These are phyloP conservation scores for Lactifluus piperatus DNA, from an alignment of 768 basidiomycete genomes.

Conservation along the genomic window DNA sequence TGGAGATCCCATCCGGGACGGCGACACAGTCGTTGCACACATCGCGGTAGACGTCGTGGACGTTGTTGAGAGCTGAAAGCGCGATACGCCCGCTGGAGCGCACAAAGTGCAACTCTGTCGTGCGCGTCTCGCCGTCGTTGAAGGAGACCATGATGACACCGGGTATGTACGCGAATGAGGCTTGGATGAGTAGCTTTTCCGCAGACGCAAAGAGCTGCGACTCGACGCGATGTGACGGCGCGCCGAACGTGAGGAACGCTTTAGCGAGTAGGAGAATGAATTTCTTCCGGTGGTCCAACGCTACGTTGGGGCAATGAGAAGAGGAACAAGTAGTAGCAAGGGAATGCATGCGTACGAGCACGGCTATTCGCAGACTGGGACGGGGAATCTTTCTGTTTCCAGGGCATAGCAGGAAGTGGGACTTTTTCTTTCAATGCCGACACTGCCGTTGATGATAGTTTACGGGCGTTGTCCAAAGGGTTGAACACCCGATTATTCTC, in stretches of 20 bases:
- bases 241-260: slow-evolving; percentile 84
- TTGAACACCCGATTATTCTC: not conserved
- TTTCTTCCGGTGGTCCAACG: slow-evolving; percentile 32
- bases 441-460: slow-evolving; percentile 6
- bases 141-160: slow-evolving; percentile 76
- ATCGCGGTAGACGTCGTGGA: slow-evolving; percentile 77
- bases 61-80: slow-evolving; percentile 70
- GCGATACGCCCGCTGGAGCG: slow-evolving; percentile 75
- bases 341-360: not conserved
- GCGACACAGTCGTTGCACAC: slow-evolving; percentile 79
- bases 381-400: slow-evolving; percentile 3
- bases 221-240: slow-evolving; percentile 91
- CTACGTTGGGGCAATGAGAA: not conserved
- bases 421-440: slow-evolving; percentile 6
- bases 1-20: slow-evolving; percentile 60
- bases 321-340: not conserved
- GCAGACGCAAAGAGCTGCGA: slow-evolving; percentile 79
- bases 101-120: slow-evolving; percentile 79
- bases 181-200: slow-evolving; percentile 65
- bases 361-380: slow-evolving; percentile 14
- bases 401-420: slow-evolving; percentile 2
- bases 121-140: slow-evolving; percentile 60
- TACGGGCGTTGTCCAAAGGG: not conserved
- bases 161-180: slow-evolving; percentile 77
- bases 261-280: slow-evolving; percentile 84